Evolutionary conservation across 331 rosid genomes (phyloP).

Genomic region (Spiraea crenata): DNA sequence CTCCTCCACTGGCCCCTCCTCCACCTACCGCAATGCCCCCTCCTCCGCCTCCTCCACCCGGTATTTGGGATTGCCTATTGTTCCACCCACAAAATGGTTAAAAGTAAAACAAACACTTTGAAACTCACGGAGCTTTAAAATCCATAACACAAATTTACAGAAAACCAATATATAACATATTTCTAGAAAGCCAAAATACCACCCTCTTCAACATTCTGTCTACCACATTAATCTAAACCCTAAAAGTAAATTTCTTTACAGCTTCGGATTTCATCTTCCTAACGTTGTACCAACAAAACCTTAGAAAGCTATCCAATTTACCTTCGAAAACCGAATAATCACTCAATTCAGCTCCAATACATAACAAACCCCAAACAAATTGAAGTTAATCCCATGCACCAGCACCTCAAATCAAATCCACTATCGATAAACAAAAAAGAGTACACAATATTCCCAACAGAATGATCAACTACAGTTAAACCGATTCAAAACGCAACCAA

Average conservation of each 20-base stretch:
- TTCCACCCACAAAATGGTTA: slow-evolving; percentile 38
- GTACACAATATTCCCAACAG: background rate
- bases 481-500: slow-evolving; percentile 14
- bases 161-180: background rate
- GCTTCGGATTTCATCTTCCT: background rate
- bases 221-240: background rate
- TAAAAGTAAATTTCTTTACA: background rate
- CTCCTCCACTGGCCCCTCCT: slow-evolving; percentile 20
- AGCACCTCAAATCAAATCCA: slow-evolving; percentile 12
- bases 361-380: slow-evolving; percentile 28
- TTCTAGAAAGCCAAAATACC: background rate
- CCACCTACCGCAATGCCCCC: slow-evolving; percentile 39
- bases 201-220: background rate
- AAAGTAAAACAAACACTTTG: background rate
- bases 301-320: background rate
- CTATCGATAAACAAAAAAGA: background rate
- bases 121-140: slow-evolving; percentile 12
- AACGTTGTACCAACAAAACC: background rate
- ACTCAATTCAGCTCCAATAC: slow-evolving; percentile 27
- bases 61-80: slow-evolving; percentile 58
- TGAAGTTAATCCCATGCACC: slow-evolving; percentile 11
- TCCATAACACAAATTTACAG: slow-evolving; percentile 12
- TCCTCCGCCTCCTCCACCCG: slow-evolving; percentile 44
- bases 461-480: slow-evolving; percentile 16
- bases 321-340: slow-evolving; percentile 4